Conservation (phyloP, 768 basidiomycete genomes). For the Mycena chlorophos region DNA sequence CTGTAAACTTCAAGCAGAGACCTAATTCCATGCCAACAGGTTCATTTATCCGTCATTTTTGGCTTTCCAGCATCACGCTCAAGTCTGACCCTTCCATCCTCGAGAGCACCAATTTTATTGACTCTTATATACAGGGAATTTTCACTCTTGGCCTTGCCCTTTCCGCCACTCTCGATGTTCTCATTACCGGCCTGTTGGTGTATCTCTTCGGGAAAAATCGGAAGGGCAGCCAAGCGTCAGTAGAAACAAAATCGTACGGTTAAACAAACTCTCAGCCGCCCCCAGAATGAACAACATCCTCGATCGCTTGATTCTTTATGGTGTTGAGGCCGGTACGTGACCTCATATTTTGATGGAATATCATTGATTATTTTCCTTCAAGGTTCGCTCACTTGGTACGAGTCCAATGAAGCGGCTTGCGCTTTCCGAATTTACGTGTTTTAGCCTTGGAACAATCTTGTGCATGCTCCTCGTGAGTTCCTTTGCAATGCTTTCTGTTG, state of each 20-base stretch:
- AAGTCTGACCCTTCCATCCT: conserved; percentile 7
- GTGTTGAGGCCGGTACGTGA: conserved; percentile 48
- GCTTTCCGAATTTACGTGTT: neutral
- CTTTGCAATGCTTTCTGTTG: neutral
- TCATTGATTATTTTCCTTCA: neutral
- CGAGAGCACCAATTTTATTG: neutral
- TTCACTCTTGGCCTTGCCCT: conserved; percentile 54
- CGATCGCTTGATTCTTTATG: conserved; percentile 49
- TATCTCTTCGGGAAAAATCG: conserved; percentile 42
- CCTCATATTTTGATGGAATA: neutral
- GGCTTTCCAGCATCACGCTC: conserved; percentile 20
- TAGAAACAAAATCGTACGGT: neutral
- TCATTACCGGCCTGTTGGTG: conserved; percentile 49
- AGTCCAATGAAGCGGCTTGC: neutral
- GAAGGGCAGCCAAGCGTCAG: conserved; percentile 40
- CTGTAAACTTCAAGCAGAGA: neutral
- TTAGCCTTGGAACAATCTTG: conserved; percentile 42
- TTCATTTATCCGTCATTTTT: conserved; percentile 22
- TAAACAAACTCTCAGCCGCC: neutral
- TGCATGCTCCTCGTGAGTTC: conserved; percentile 49
- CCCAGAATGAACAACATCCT: conserved; percentile 49
- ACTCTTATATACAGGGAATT: conserved; percentile 37
- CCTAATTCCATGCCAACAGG: conserved; percentile 14
- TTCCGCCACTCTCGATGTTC: conserved; percentile 49
- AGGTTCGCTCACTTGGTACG: conserved; percentile 45